Conservation (phyloP, 177 flowering plant species). For the Vitis hybrid region DNA sequence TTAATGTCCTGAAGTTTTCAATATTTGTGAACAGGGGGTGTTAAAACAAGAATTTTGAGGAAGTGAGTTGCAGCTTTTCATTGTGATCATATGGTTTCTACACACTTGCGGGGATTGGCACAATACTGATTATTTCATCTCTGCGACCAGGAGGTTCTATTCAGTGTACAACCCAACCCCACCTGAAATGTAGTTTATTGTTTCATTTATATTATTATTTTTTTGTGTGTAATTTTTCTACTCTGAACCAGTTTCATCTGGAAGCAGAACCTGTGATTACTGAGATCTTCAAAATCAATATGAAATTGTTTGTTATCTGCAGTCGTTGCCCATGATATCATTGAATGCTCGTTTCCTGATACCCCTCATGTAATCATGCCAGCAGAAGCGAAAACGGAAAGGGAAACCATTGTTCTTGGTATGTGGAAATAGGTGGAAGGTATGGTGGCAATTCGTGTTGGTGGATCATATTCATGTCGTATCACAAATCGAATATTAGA, state of each 20-base stretch:
- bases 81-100: conserved; percentile 1
- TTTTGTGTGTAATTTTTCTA: conserved; percentile 6
- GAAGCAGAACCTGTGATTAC: conserved; percentile 2
- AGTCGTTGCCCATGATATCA: neutral
- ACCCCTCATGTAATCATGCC: neutral
- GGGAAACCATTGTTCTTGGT: no score
- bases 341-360: neutral
- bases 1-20: neutral
- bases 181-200: neutral
- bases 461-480: no score
- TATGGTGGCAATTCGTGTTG: no score
- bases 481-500: no score
- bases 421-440: no score
- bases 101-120: neutral
- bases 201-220: neutral
- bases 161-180: neutral
- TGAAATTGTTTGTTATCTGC: neutral
- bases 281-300: neutral
- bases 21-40: conserved; percentile 54
- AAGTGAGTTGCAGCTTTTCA: conserved; percentile 30
- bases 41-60: conserved; percentile 55
- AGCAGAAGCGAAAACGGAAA: no score
- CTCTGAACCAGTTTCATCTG: neutral
- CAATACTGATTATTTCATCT: conserved; percentile 13
- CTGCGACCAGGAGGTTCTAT: neutral